Evolutionary conservation across 768 basidiomycete species (phyloP), one percentile per base, ranked within the genome.

Genomic region (Boletus bicolor): DNA sequence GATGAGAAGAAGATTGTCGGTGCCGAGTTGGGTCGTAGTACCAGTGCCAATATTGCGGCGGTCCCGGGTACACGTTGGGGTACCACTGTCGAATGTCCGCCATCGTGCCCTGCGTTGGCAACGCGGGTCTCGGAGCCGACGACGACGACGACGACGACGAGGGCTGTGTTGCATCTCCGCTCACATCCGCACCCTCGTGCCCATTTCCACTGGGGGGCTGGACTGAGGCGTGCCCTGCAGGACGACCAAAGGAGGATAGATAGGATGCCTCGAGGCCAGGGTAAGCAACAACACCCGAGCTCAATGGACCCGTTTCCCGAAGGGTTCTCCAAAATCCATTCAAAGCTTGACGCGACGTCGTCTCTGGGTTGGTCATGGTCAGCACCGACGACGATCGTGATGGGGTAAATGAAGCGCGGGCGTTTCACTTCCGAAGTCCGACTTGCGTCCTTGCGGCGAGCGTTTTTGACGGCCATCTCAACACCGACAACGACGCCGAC

Each of bases 391-490:
- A 24, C 24, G 44, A 38, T 38, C 49, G 10, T 17, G 48, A n/a
- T 38, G 35, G 12, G 24, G 9, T 24, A 26, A 36, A 26, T 10
- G 47, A 28, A 6, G 32, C 34, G 32, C 5, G 35, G n/a, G 14
- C 36, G 41, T 19, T 14, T 34, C 19, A 49, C 49, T 54, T 68
- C 66, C 61, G 61, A 67, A 64, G 51, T 61, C 66, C 66, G 66
- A 67, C 55, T 17, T 8, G 34, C 37, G 24, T 11, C n/a, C 34
- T 42, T 21, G n/a, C 28, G 21, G 21, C 14, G 51, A 21, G 19
- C 44, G 47, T 36, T 45, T n/a, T 28, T 28, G 28, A 37, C 53
- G 32, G 3, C 17, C 52, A n/a, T 50, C 48, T 34, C 57, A 50
- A 43, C 62, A 39, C 26, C 35, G 48, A 43, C 62, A 39, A 21